Conservation (phyloP, 768 basidiomycete genomes). For the Auricularia sp. region DNA sequence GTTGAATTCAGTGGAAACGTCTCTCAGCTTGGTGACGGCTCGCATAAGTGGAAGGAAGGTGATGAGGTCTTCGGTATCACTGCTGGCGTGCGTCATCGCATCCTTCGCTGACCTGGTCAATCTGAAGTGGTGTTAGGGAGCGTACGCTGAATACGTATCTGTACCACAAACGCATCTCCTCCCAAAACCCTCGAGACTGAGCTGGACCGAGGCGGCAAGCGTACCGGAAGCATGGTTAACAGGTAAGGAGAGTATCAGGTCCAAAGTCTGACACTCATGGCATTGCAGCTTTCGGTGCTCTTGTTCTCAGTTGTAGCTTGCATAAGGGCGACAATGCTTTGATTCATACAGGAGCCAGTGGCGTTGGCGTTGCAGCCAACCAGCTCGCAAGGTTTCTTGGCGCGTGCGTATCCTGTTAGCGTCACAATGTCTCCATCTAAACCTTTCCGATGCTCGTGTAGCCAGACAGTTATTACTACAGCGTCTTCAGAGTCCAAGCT, state of each 20-base stretch:
- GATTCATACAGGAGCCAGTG: slow-evolving; percentile 33
- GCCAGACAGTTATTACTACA: slow-evolving; percentile 24
- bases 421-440: background rate
- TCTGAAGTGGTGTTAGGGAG: slow-evolving; percentile 43
- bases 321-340: slow-evolving; percentile 28
- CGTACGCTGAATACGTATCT: slow-evolving; percentile 66
- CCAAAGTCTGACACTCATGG: too few species aligned
- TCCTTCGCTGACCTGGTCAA: background rate
- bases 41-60: slow-evolving; percentile 19
- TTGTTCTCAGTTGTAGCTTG: slow-evolving; percentile 28
- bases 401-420: background rate
- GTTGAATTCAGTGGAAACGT: slow-evolving; percentile 30
- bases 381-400: slow-evolving; percentile 20
- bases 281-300: slow-evolving; percentile 23
- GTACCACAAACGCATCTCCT: slow-evolving; percentile 11
- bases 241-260: slow-evolving; percentile 12
- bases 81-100: slow-evolving; percentile 18
- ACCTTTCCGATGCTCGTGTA: slow-evolving; percentile 7
- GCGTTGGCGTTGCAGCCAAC: slow-evolving; percentile 26
- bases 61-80: slow-evolving; percentile 31
- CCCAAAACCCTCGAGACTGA: slow-evolving; percentile 26
- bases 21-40: slow-evolving; percentile 18
- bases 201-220: slow-evolving; percentile 29
- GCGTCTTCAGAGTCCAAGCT: slow-evolving; percentile 27
- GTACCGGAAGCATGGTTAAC: slow-evolving; percentile 35